These are phyloP conservation scores for Magnolia sinica DNA, from an alignment of 164 flowering plant genomes.

Conservation along the genomic window DNA sequence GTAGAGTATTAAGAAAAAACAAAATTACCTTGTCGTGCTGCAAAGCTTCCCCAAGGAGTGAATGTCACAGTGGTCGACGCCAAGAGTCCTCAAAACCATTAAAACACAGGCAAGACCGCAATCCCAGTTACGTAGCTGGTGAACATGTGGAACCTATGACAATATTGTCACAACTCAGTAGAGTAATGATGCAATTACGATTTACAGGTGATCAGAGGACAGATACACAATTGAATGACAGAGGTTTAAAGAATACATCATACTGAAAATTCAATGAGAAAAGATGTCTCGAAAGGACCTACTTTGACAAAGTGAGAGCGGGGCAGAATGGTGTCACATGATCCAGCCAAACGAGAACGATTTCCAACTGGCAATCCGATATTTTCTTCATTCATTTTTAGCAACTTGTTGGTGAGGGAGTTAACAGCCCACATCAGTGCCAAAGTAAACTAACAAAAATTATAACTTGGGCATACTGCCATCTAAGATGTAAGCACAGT, in stretches of 20 bases:
- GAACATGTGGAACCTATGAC: conserved; percentile 78
- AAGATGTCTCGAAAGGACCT: conserved; percentile 21
- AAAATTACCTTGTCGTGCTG: conserved; percentile 63
- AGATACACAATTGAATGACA: background rate
- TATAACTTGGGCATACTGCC: background rate
- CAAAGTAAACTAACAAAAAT: conserved; percentile 8
- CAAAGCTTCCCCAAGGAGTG: conserved; percentile 59
- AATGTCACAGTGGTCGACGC: conserved; percentile 44
- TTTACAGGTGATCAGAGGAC: background rate
- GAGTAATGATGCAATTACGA: background rate
- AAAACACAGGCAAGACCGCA: conserved; percentile 95
- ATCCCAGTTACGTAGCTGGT: conserved; percentile 81
- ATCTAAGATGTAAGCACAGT: background rate
- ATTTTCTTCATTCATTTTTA: conserved; percentile 47
- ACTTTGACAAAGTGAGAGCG: conserved; percentile 60
- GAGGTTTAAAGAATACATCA: background rate
- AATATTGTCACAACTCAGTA: conserved; percentile 8
- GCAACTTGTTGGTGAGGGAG: conserved; percentile 52
- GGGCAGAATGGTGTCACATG: conserved; percentile 23
- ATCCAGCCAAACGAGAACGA: conserved; percentile 17
- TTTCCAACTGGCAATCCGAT: conserved; percentile 22
- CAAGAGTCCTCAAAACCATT: conserved; percentile 81
- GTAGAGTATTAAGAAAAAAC: background rate
- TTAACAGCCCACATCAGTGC: conserved; percentile 67
- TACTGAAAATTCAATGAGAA: background rate